Percentiles rank a stretch among this genome's conserved stretches.
phyloP scores from a whole-genome alignment of 345 rosid genomes.

The Syzygium grande region DNA sequence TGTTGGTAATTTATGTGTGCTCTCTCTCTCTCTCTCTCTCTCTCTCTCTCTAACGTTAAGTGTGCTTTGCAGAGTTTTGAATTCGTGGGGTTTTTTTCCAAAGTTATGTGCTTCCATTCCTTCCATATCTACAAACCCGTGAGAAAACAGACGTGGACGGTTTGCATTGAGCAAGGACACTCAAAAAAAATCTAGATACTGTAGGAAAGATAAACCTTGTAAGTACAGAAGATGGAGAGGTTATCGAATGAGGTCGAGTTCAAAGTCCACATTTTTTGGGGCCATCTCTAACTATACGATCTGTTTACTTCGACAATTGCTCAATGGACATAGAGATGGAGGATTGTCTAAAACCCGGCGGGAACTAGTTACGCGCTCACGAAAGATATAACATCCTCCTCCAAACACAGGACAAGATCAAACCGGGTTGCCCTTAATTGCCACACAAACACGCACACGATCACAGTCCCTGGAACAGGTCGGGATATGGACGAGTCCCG shows the following conservation, averaged over 20 bases:
- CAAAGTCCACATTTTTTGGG: too few relatives aligned
- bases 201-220: too few relatives aligned
- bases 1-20: not conserved
- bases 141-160: not conserved
- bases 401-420: not conserved
- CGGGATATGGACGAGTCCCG: not conserved
- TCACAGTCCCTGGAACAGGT: not conserved
- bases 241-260: not conserved
- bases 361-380: not conserved
- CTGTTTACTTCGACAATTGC: too few relatives aligned
- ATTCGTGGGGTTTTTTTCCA: not conserved
- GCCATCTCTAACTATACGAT: too few relatives aligned
- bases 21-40: not conserved
- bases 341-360: not conserved
- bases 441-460: too few relatives aligned
- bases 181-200: not conserved
- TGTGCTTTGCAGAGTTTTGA: not conserved
- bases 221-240: not conserved
- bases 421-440: not conserved
- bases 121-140: not conserved
- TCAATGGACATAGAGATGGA: too few relatives aligned
- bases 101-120: not conserved
- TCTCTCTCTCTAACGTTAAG: not conserved
- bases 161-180: not conserved
- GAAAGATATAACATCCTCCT: not conserved